Evolutionary conservation across 768 basidiomycete species (phyloP), one percentile per base, ranked within the genome.

Genomic region (Pleurotus eryngii): DNA sequence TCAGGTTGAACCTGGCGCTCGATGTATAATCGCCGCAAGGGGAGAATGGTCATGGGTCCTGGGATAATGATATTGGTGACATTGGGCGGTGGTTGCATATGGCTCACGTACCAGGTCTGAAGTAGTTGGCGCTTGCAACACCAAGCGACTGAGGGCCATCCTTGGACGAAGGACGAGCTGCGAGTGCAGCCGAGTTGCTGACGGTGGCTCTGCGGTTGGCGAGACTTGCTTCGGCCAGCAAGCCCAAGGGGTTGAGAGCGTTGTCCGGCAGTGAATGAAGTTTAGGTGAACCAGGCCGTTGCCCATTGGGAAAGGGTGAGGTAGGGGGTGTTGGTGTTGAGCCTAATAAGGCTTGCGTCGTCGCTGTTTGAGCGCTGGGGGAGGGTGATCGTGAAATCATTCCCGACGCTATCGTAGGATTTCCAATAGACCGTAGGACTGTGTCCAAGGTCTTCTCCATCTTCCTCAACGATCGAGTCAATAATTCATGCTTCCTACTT

Each of bases 401-500:
- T 47, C 87, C 89, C 0, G 88, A 85, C 2, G 85, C 78, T 62
- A 90, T 82, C 65, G 80, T 82, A 0, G 92, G 92, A 64, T 94
- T 93, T 39, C 90, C 90, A 46, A 97, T 89, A 15, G 92, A 93
- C 47, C 86, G 83, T 17, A 97, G 78, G 35, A 97, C 93, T 12
- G 91, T 93, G 71, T 95, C 92, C n/a, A 95, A 79, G 1, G 92
- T 95, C 38, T 85, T 81, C 68, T 95, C 93, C 92, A 95, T 94
- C 71, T 94, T 95, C 56, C 87, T 83, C 50, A 95, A 75, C 3
- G 90, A 92, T 60, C 85, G 81, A 2, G 89, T 89, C 18, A 93
- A 76, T 22, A 90, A 75, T 65, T 93, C 91, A 63, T 92, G 88
- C 77, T 93, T 93, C 77, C 89, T 92, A 35, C 18, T 24, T 39